Evolutionary conservation across 129 eudicot species (phyloP).

Genomic region (Smallanthus sonchifolius): DNA sequence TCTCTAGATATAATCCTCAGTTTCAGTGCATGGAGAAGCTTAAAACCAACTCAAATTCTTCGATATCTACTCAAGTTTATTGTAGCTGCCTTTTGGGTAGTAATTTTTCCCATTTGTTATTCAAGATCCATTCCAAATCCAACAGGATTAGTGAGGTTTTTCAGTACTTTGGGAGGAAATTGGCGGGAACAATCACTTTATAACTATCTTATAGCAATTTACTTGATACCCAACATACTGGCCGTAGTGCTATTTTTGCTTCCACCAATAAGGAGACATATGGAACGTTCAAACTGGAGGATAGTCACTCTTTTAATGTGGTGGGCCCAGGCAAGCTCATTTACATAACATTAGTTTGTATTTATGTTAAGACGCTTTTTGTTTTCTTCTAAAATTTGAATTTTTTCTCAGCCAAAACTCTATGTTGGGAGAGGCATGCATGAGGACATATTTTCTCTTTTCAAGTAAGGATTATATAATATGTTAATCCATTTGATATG

Average conservation of each 20-base stretch:
- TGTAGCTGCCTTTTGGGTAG: conserved; percentile 88
- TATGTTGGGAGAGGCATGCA: conserved; percentile 99
- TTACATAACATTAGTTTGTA: background rate
- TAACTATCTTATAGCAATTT: conserved; percentile 68
- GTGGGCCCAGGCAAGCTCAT: conserved; percentile 87
- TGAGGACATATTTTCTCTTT: conserved; percentile 82
- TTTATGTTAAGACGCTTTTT: background rate
- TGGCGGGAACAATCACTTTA: conserved; percentile 58
- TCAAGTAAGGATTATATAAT: conserved; percentile 56
- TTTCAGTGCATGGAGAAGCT: conserved; percentile 86
- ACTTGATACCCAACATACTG: conserved; percentile 75
- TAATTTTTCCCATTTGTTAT: conserved; percentile 72
- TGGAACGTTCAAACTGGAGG: conserved; percentile 93
- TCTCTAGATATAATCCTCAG: conserved; percentile 75
- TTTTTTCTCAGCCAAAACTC: conserved; percentile 77
- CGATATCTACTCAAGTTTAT: conserved; percentile 75
- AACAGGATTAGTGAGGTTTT: conserved; percentile 67
- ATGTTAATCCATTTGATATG: background rate
- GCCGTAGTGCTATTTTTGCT: conserved; percentile 75
- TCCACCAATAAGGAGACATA: conserved; percentile 73
- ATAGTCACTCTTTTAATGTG: conserved; percentile 69
- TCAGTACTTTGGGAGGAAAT: conserved; percentile 58
- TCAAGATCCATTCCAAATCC: conserved; percentile 73
- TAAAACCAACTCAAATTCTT: conserved; percentile 71
- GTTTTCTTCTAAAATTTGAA: conserved; percentile 3